These are phyloP conservation scores for Fulvia fulva DNA, from an alignment of 2,329 filamentous ascomycete species.

Conservation along the genomic window DNA sequence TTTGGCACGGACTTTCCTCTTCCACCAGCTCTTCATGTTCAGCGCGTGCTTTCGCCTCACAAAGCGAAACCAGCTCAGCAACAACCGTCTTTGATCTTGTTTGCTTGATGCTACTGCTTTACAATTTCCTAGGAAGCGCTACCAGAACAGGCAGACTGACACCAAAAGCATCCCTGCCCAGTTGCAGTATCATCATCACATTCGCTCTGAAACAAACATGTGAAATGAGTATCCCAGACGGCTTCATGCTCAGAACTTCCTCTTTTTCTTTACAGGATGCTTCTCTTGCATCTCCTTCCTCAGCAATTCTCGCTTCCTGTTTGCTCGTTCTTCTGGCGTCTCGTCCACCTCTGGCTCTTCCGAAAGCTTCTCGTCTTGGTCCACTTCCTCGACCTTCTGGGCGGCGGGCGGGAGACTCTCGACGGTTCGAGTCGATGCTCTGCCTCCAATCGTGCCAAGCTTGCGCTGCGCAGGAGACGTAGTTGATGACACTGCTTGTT, in stretches of 20 bases:
- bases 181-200: no score
- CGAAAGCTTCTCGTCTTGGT: background rate
- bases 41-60: no score
- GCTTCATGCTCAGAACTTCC: slow-evolving; percentile 45
- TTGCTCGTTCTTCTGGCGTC: slow-evolving; percentile 47
- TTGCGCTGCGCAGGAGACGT: slow-evolving; percentile 9
- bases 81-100: no score
- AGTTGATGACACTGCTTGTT: background rate
- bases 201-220: no score
- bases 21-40: background rate
- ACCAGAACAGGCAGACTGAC: no score
- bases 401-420: background rate
- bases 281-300: slow-evolving; percentile 52
- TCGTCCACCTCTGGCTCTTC: background rate
- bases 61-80: no score
- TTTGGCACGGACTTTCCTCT: background rate
- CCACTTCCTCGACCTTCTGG: background rate
- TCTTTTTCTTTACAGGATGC: slow-evolving; percentile 54
- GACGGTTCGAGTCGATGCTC: background rate
- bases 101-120: no score
- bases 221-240: background rate
- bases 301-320: slow-evolving; percentile 53
- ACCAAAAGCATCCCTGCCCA: no score
- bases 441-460: slow-evolving; percentile 22
- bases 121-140: no score